phyloP scores from a whole-genome alignment of 129 eudicot genomes.

The Rutidosis leptorrhynchoides region DNA sequence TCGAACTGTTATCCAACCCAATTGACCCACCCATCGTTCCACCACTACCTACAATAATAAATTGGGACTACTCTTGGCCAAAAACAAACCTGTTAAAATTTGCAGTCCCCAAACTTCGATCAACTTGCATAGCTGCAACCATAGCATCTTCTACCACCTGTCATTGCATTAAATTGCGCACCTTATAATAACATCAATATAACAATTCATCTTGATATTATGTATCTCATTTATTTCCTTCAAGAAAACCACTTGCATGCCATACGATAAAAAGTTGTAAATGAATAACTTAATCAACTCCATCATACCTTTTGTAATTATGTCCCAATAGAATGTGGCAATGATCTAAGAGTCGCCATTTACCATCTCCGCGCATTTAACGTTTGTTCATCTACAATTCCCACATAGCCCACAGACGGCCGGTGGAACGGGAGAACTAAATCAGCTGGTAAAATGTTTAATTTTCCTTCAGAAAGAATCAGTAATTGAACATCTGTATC shows the following conservation, averaged over 20 bases:
- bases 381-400: constrained; percentile 35
- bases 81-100: constrained; percentile 73
- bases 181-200: not conserved
- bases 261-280: not conserved
- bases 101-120: constrained; percentile 71
- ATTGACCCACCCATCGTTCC: not conserved
- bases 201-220: not conserved
- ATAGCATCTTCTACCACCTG: constrained; percentile 85
- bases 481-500: constrained; percentile 76
- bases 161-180: not conserved
- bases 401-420: constrained; percentile 38
- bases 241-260: not conserved
- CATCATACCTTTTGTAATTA: constrained; percentile 79
- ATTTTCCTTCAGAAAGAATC: constrained; percentile 76
- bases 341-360: constrained; percentile 60
- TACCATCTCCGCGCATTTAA: constrained; percentile 87
- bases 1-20: not conserved
- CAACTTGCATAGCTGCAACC: constrained; percentile 82
- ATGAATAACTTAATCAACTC: not conserved
- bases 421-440: constrained; percentile 69
- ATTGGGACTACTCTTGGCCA: not conserved
- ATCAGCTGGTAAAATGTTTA: constrained; percentile 89
- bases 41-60: not conserved
- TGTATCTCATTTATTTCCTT: not conserved
- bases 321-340: constrained; percentile 66